Evolutionary conservation across 768 basidiomycete genomes (phyloP), one percentile per base, ranked within the genome.

Genomic region (Mycena polygramma): DNA sequence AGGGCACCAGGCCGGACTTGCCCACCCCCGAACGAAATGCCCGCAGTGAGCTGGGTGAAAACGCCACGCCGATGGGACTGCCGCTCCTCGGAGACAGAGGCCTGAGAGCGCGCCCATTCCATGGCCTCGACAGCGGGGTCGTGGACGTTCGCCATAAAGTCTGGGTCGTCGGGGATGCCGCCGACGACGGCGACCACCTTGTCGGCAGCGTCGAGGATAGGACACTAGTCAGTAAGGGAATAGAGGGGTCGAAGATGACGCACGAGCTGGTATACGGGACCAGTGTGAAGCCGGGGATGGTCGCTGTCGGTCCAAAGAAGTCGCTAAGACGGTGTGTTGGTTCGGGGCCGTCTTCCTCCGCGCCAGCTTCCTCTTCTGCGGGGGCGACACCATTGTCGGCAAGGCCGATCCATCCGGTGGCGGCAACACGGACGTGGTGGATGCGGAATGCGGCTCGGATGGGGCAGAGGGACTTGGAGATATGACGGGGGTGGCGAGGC

Each of bases 1-100:
- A 63, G 10, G 1, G 64, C 36, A 0, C 64, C 64, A 2, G 64
- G 64, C 30, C 24, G 24, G 5, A 11, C 4, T 13, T 64, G 63
- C 3, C 63, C 43, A 1, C 63, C 63, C 19, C 63, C 63, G 22
- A n/a, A 19, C 11, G 55, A 66, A 6, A 57, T 45, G n/a, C 64
- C 55, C 0, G 45, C 55, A 17, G 45, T 37, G 9, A 66, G 46
- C 11, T n/a, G 26, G 10, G n/a, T 3, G 8, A 19, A 57, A 39
- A 24, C 24, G 1, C 64, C 64, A 15, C 61, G 61, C 1, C 61
- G 49, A 26, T 63, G 61, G 24, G 6, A 9, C 7, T 20, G 3
- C 13, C 49, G 35, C 7, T 51, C 61, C 35, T 39, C 11, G 3
- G 36, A 3, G 9, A 63, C 19, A 2, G 48, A 52, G 15, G n/a